Base-by-base conservation (phyloP, 148 eudicot genomes). In the Arbutus unedo region DNA sequence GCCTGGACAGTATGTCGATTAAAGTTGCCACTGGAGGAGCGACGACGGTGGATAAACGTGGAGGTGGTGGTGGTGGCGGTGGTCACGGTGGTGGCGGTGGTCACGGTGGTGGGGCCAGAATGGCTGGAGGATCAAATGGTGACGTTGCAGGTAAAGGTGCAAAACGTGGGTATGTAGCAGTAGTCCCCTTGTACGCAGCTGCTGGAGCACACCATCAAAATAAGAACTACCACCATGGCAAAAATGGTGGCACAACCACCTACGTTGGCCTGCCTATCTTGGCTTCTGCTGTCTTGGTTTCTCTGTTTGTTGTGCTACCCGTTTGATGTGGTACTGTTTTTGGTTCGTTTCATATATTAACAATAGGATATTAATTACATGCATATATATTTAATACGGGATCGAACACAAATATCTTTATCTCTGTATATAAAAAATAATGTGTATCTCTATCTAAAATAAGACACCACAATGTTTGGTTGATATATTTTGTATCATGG, bases 181-280 rank as follows among this genome's bases (percentile, higher is more conserved):
- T 77, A 31, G 19, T 77, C 45, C 79, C 79, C 48, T 54, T 77
- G 62, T 77, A 53, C 31, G 79, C 49, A 5, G 79, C 79, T 9
- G 38, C 38, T 31, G 79, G 66, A 31, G 79, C 62, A 53, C 64
- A 77, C 23, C 79, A 54, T 14, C 8, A 0, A 57, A 77, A 77
- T 38, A 54, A 44, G 6, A 56, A 9, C 47, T 47, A 38, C 79
- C 50, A 16, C 25, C 79, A 77, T 0, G 79, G 78, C 2, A 75
- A 50, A 14, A 75, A 49, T 10, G 48, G 6, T 38, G 79, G 78
- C 78, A 25, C 78, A 31, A 23, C 78, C 57, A 23, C 38, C 19
- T 21, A 13, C 23, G 10, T 19, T 23, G 16, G 23, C 4, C 47
- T 10, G 23, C 25, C 62, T 19, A 0, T 53, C 18, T 54, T 55